A percentile compares a stretch with the other conserved stretches of the same genome.
These are phyloP conservation scores for Cylindrodendrum hubeiense DNA, from an alignment of 2,329 filamentous ascomycete genomes.

Conservation along the genomic window DNA sequence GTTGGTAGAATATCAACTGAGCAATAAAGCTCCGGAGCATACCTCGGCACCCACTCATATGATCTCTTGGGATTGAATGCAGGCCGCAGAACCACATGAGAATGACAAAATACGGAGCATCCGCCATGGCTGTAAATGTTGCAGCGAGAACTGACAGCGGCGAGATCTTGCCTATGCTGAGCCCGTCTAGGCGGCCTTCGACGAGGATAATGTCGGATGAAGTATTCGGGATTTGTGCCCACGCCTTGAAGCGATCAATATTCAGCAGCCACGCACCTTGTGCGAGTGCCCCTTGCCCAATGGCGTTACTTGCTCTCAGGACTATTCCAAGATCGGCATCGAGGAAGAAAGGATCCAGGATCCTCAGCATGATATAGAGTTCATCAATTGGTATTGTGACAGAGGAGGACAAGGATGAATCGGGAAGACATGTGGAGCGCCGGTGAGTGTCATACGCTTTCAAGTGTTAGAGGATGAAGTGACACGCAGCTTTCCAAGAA, in stretches of 20 bases:
- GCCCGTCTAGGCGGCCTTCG: slow-evolving; percentile 10
- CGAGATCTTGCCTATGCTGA: slow-evolving; percentile 12
- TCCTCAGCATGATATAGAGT: slow-evolving; percentile 4
- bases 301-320: slow-evolving; percentile 7
- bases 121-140: slow-evolving; percentile 8
- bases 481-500: background rate
- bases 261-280: slow-evolving; percentile 15
- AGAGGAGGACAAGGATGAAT: background rate
- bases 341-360: background rate
- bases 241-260: background rate
- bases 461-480: too few species aligned
- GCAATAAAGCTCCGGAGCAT: slow-evolving; percentile 9
- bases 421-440: too few species aligned
- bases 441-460: background rate
- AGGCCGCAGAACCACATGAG: slow-evolving; percentile 9
- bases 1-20: slow-evolving; percentile 1
- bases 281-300: background rate
- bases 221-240: slow-evolving; percentile 7
- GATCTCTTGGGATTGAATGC: background rate
- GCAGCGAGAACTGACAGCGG: slow-evolving; percentile 16
- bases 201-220: slow-evolving; percentile 11
- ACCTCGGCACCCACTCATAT: slow-evolving; percentile 3
- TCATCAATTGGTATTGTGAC: slow-evolving; percentile 4
- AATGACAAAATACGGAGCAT: background rate
- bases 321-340: background rate